These are phyloP conservation scores for Talaromyces sp. DNA, from an alignment of 2,329 filamentous ascomycete species.

Conservation along the genomic window DNA sequence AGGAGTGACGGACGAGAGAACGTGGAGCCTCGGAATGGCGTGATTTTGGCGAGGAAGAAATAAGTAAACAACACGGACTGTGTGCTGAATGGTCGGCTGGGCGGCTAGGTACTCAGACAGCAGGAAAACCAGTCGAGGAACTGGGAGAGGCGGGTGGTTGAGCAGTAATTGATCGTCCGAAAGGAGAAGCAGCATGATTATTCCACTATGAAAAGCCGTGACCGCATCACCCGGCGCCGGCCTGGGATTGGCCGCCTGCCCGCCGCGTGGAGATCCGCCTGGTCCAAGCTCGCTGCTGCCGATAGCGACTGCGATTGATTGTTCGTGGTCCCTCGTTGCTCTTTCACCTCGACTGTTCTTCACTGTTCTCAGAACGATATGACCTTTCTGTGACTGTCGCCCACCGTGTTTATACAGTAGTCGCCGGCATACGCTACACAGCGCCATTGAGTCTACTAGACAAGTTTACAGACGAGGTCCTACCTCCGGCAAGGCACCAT, in stretches of 20 bases:
- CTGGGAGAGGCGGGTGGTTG: neutral
- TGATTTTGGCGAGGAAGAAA: neutral
- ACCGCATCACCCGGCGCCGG: conserved; percentile 8
- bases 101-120: neutral
- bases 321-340: neutral
- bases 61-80: neutral
- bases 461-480: neutral
- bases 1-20: neutral
- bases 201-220: conserved; percentile 2
- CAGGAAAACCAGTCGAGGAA: neutral
- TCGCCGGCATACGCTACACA: neutral
- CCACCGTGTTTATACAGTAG: neutral
- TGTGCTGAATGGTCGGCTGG: neutral
- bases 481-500: conserved; percentile 33
- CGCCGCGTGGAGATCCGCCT: conserved; percentile 16
- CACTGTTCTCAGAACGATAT: neutral
- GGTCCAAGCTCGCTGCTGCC: conserved; percentile 18
- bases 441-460: neutral
- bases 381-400: neutral
- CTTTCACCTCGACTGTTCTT: neutral
- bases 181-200: neutral
- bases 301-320: neutral
- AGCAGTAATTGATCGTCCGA: neutral
- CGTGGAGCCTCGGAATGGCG: neutral
- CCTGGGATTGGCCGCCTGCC: conserved; percentile 6